A percentile compares a stretch with the other conserved stretches of the same genome.
Evolutionary conservation across 345 rosid species (phyloP).

Genomic region (Syzygium aromaticum): DNA sequence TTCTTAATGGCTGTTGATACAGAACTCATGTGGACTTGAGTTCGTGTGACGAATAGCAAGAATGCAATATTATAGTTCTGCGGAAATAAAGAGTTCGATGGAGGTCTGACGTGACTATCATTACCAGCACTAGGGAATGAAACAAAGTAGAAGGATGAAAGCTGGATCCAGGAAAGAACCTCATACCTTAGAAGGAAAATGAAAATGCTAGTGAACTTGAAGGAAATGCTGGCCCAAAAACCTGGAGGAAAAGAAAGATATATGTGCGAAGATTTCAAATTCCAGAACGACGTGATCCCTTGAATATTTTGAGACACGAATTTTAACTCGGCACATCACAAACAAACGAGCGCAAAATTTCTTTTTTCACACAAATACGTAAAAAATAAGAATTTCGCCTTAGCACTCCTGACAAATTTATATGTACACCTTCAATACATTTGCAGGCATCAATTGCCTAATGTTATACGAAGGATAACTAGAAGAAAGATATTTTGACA

Average conservation of each 20-base stretch:
- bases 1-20: neutral
- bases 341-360: neutral
- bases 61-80: neutral
- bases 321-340: neutral
- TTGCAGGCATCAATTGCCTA: neutral
- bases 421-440: neutral
- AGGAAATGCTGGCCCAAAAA: neutral
- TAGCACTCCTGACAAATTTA: neutral
- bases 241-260: neutral
- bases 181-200: neutral
- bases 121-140: neutral
- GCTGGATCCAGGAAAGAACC: neutral
- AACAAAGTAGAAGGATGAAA: neutral
- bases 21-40: neutral
- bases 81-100: neutral
- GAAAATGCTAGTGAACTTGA: neutral
- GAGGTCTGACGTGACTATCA: neutral
- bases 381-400: neutral
- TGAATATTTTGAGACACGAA: neutral
- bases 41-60: neutral
- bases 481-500: neutral
- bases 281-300: neutral
- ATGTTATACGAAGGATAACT: neutral
- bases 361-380: neutral
- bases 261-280: neutral